Evolutionary conservation across 768 basidiomycete species (phyloP), one percentile per base, ranked within the genome.

Genomic region (Lyophyllum semitale): DNA sequence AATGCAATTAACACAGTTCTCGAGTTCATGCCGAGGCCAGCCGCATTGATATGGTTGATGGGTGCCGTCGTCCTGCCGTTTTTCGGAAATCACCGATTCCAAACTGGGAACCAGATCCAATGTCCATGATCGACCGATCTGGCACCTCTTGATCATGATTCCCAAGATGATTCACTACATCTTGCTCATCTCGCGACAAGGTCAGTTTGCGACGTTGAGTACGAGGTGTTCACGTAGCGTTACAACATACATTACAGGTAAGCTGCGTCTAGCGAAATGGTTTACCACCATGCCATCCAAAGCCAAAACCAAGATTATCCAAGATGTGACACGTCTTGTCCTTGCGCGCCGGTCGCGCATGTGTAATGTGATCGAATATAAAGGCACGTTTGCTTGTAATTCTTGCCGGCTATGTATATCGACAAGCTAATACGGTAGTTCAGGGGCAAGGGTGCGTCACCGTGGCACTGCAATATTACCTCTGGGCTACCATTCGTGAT

Each of bases 341-440:
- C 78, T 96, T 42, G 91, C 88, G 48, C 82, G 96, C 48, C 81
- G 91, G 55, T 91, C 91, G 47, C 80, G 89, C 52, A 95, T 94
- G 93, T 97, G 94, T 68, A 98, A 98, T 73, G 89, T 98, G 65
- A 72, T 98, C 37, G 96, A 98, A 69, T 97, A 97, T 78, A 97
- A 95, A 77, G 95, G 95, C 89, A 55, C 59, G 82, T 59, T 25
- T 23, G 26, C 44, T n/a, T 29, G n/a, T 18, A 18, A 47, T 6
- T 26, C 22, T 46, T 30, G 25, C 22, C 27, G n/a, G n/a, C 32
- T 55, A 15, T 53, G 18, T 35, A n/a, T 15, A 27, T 2, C 13
- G 26, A 32, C 38, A 29, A 29, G 15, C 49, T 56, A 30, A 51
- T 26, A 44, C 18, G 44, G n/a, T 30, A 30, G 32, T 57, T 17